phyloP scores from a whole-genome alignment of 331 rosid genomes.

The Rosa hybrid region DNA sequence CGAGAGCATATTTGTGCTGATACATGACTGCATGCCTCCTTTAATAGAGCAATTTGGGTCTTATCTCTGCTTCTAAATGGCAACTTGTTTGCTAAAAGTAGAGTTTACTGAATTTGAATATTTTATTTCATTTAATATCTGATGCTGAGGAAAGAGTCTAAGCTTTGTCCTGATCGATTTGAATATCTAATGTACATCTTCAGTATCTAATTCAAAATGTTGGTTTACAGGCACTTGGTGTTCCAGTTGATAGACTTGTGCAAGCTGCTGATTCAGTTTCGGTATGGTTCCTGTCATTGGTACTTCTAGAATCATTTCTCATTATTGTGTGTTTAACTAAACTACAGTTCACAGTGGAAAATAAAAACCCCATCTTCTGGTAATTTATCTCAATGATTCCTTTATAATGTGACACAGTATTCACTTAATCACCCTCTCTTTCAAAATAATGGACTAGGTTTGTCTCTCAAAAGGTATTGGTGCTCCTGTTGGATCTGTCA shows the following conservation, averaged over 20 bases:
- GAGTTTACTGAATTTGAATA: not conserved
- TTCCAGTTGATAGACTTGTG: conserved; percentile 79
- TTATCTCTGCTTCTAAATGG: not conserved
- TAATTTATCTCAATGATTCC: not conserved
- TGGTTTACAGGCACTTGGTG: conserved; percentile 75
- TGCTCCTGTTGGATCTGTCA: conserved; percentile 92
- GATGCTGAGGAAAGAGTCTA: not conserved
- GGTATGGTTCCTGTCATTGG: conserved; percentile 36
- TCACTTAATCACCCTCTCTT: not conserved
- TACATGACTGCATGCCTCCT: not conserved
- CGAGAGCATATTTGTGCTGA: not conserved
- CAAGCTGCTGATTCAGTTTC: conserved; percentile 97
- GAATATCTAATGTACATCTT: not conserved
- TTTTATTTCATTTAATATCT: not conserved
- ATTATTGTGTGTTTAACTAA: not conserved
- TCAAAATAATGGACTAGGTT: conserved; percentile 51
- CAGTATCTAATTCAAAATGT: conserved; percentile 20
- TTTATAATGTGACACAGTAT: not conserved
- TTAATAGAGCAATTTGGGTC: not conserved
- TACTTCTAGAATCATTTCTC: conserved; percentile 4
- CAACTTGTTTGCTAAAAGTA: not conserved
- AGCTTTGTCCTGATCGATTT: not conserved
- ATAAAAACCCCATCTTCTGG: not conserved
- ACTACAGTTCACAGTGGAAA: not conserved
- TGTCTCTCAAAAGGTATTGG: conserved; percentile 94